A percentile compares a stretch with the other conserved stretches of the same genome.
phyloP scores from a whole-genome alignment of 2,329 filamentous ascomycete species.

The Colletotrichum navitas region DNA sequence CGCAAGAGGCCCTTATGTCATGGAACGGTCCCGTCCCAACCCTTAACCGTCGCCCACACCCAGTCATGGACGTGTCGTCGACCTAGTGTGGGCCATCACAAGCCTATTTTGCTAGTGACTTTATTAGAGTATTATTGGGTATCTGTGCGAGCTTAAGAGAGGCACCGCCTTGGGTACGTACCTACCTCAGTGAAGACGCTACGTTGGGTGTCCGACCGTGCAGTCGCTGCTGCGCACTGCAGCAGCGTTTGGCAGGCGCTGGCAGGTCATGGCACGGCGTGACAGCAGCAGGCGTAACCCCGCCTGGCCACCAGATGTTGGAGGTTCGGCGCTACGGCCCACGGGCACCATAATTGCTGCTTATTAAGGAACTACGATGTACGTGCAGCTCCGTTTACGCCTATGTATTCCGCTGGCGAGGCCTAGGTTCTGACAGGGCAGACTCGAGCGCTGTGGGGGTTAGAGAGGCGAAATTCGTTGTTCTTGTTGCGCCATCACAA shows the following conservation, averaged over 20 bases:
- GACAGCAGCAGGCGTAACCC: neutral
- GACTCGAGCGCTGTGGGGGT: constrained; percentile 21
- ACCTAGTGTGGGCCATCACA: neutral
- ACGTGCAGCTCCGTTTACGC: constrained; percentile 21
- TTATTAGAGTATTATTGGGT: too few species aligned
- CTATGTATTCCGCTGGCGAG: constrained; percentile 5
- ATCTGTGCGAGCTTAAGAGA: too few species aligned
- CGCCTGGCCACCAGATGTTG: neutral
- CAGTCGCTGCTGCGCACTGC: neutral
- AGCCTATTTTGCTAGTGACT: constrained; percentile 12
- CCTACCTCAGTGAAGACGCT: neutral
- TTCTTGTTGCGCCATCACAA: constrained; percentile 33
- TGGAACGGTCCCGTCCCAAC: constrained; percentile 35
- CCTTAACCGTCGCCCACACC: constrained; percentile 9
- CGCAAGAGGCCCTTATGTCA: constrained; percentile 29
- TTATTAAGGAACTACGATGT: neutral
- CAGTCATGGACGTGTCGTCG: constrained; percentile 26
- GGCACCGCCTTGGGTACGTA: too few species aligned
- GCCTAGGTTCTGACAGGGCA: constrained; percentile 23
- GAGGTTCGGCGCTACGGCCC: neutral
- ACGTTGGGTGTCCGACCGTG: constrained; percentile 23
- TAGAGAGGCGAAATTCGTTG: constrained; percentile 16
- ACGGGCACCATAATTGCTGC: constrained; percentile 18
- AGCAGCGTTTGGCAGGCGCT: constrained; percentile 14
- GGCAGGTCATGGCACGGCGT: neutral